These are phyloP conservation scores for Fusarium brachygibbosum DNA, from an alignment of 2,329 filamentous ascomycete genomes.

Conservation along the genomic window DNA sequence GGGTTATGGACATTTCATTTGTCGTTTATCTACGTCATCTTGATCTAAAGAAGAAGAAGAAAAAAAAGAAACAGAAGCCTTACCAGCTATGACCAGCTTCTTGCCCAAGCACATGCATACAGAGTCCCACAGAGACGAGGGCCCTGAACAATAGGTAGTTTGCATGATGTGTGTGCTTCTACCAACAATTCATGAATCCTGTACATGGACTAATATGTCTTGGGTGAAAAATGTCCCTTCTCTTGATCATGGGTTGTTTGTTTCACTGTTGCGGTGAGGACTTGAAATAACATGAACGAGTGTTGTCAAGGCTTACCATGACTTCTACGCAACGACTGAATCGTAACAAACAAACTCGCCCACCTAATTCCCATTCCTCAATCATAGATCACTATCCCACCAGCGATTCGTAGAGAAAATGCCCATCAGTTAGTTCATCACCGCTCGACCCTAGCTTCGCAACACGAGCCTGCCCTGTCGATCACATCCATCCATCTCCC, in stretches of 20 bases:
- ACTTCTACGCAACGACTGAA: conserved; percentile 12
- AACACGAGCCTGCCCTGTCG: conserved; percentile 36
- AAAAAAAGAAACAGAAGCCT: not conserved
- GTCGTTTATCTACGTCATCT: conserved; percentile 32
- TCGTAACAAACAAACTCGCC: not conserved
- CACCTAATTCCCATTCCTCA: not conserved
- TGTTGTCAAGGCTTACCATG: conserved; percentile 3
- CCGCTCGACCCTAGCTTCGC: conserved; percentile 16
- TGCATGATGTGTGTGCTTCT: not conserved
- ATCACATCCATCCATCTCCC: conserved; percentile 25
- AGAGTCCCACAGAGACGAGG: conserved; percentile 1
- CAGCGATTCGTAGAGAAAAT: not conserved
- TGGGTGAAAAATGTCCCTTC: not conserved
- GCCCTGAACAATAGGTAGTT: not conserved
- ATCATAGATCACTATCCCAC: conserved; percentile 6
- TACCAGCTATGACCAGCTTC: not conserved
- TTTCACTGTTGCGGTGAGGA: conserved; percentile 13
- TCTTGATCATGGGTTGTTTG: not conserved
- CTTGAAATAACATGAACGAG: not conserved
- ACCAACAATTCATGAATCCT: conserved; percentile 2
- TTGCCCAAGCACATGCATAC: not conserved
- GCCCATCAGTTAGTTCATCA: not conserved
- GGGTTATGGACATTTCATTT: conserved; percentile 11
- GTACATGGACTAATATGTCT: not conserved
- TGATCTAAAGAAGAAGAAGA: not conserved